These are phyloP conservation scores for Orbilia oligospora DNA, from an alignment of 2,329 filamentous ascomycete species.

Conservation along the genomic window DNA sequence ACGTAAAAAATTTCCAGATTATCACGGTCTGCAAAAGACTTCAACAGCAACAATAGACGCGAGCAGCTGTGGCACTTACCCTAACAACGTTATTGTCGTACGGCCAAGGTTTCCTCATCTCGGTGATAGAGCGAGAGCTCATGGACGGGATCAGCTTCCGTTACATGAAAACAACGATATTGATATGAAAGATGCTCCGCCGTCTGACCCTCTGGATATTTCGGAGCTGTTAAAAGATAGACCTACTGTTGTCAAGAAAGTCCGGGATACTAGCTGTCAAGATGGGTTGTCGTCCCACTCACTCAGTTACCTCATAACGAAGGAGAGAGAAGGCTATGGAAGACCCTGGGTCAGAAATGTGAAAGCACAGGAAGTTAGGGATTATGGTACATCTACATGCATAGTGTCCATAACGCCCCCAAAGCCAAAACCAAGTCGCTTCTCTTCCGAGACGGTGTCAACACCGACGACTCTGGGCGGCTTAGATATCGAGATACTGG, in stretches of 20 bases:
- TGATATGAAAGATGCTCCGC: constrained; percentile 3
- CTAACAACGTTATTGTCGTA: constrained; percentile 32
- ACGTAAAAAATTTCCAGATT: background rate
- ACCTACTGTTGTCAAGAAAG: background rate
- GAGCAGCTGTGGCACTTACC: constrained; percentile 11
- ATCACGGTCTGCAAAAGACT: background rate
- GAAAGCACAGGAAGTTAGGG: background rate
- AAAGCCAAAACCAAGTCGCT: background rate
- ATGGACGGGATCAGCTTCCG: background rate
- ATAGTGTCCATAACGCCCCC: background rate
- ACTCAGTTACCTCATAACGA: background rate
- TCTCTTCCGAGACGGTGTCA: background rate
- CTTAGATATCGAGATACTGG: constrained; percentile 3
- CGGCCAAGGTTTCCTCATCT: background rate
- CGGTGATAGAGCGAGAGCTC: background rate
- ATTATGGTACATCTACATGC: constrained; percentile 1
- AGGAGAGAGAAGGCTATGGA: background rate
- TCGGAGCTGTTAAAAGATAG: constrained; percentile 16
- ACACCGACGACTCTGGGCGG: background rate
- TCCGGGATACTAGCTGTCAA: constrained; percentile 15
- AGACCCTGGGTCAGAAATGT: background rate
- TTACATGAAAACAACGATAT: background rate
- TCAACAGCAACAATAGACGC: background rate
- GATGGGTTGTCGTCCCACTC: constrained; percentile 2
- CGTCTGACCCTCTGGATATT: background rate